Percentiles rank a stretch among this genome's conserved stretches.
Conservation (phyloP, 805 yeast species). For the Tetrapisispora taiwanensis region DNA sequence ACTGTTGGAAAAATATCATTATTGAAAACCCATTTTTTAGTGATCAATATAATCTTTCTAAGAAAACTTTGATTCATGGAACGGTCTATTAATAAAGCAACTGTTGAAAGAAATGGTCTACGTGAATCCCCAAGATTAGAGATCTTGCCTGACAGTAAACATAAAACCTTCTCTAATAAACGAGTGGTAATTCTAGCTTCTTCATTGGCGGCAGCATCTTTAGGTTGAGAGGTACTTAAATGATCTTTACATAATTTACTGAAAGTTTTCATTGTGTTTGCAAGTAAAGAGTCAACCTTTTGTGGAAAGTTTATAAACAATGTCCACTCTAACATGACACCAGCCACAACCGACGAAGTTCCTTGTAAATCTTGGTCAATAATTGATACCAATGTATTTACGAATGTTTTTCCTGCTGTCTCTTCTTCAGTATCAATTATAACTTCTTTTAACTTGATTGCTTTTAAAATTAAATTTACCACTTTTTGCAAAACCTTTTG, state of each 20-base stretch:
- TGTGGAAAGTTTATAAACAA: slow-evolving; percentile 65
- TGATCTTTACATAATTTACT: slow-evolving; percentile 86
- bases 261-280: slow-evolving; percentile 73
- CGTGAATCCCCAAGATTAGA: slow-evolving; percentile 89
- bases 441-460: slow-evolving; percentile 42
- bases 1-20: slow-evolving; percentile 85
- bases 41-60: slow-evolving; percentile 63
- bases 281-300: slow-evolving; percentile 64
- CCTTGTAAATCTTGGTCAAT: slow-evolving; percentile 69
- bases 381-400: slow-evolving; percentile 50
- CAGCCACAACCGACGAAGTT: slow-evolving; percentile 75
- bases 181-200: slow-evolving; percentile 76
- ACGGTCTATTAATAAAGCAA: slow-evolving; percentile 85
- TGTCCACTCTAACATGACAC: slow-evolving; percentile 75
- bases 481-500: slow-evolving; percentile 79
- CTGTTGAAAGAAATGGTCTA: slow-evolving; percentile 70
- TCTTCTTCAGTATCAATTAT: slow-evolving; percentile 45
- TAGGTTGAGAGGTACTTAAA: slow-evolving; percentile 42
- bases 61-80: slow-evolving; percentile 70
- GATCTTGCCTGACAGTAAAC: slow-evolving; percentile 70
- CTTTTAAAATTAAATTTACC: slow-evolving; percentile 54
- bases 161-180: slow-evolving; percentile 63
- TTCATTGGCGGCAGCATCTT: slow-evolving; percentile 37
- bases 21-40: slow-evolving; percentile 83
- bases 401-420: slow-evolving; percentile 53